These are phyloP conservation scores for Pelargonium cotyledonis DNA, from an alignment of 441 rosid genomes.

Conservation along the genomic window DNA sequence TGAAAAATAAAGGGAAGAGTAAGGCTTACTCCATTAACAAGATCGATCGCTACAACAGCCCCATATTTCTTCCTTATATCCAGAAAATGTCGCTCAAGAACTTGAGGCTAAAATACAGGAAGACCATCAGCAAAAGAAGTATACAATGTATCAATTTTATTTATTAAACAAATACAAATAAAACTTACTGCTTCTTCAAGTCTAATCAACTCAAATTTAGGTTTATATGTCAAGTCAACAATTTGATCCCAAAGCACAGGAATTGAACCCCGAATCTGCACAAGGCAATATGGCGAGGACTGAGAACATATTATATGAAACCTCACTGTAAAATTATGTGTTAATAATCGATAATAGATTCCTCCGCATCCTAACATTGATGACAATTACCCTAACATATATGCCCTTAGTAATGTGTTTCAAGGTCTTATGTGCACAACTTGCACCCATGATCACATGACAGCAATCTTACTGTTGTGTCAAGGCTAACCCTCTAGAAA, in stretches of 20 bases:
- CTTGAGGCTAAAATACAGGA: conserved; percentile 41
- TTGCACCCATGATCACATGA: too few relatives aligned
- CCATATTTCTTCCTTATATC: conserved; percentile 92
- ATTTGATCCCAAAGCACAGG: conserved; percentile 76
- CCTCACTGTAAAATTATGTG: background rate
- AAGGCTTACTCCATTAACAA: conserved; percentile 68
- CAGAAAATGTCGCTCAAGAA: conserved; percentile 83
- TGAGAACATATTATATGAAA: background rate
- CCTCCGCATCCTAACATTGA: background rate
- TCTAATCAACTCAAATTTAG: conserved; percentile 78
- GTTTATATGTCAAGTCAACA: conserved; percentile 68
- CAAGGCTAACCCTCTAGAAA: too few relatives aligned
- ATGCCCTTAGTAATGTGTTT: background rate
- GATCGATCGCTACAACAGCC: conserved; percentile 71
- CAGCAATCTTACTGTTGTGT: too few relatives aligned
- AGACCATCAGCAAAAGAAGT: conserved; percentile 12
- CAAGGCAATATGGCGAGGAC: conserved; percentile 17
- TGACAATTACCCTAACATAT: background rate
- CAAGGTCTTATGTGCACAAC: background rate
- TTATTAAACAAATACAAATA: conserved; percentile 10
- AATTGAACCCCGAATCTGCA: conserved; percentile 82
- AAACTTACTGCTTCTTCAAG: conserved; percentile 88
- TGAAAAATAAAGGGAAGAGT: conserved; percentile 5
- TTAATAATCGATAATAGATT: too few relatives aligned
- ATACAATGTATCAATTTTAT: background rate